phyloP scores from a whole-genome alignment of 768 basidiomycete genomes.

The Pleurotus tuber-regium region DNA sequence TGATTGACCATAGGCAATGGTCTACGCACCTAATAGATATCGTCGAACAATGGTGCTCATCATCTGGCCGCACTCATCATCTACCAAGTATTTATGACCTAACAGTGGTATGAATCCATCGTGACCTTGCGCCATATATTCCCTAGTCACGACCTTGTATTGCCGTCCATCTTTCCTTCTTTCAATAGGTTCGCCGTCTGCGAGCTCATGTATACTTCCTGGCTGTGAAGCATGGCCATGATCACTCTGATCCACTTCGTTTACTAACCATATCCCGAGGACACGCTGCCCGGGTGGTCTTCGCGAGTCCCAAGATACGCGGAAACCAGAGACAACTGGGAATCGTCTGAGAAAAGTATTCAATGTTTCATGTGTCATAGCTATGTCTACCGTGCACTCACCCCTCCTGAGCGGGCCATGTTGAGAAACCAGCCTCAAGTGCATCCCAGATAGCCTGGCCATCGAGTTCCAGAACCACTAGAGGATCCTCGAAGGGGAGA shows the following conservation, averaged over 20 bases:
- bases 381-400: no score
- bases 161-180: conserved; percentile 50
- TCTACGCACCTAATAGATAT: conserved; percentile 69
- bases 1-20: background rate
- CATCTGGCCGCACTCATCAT: conserved; percentile 79
- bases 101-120: conserved; percentile 77
- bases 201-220: conserved; percentile 23
- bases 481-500: conserved; percentile 83
- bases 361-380: background rate
- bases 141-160: conserved; percentile 82
- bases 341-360: conserved; percentile 59
- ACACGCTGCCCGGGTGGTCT: conserved; percentile 70
- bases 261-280: conserved; percentile 63
- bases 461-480: conserved; percentile 78
- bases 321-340: conserved; percentile 82
- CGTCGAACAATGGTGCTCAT: conserved; percentile 79
- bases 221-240: conserved; percentile 16
- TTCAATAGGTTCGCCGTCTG: conserved; percentile 52
- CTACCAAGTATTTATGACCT: conserved; percentile 66
- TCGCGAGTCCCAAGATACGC: conserved; percentile 84
- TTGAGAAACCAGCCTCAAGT: conserved; percentile 67
- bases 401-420: conserved; percentile 93
- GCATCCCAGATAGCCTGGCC: conserved; percentile 80
- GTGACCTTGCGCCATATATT: conserved; percentile 83
- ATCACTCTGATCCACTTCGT: conserved; percentile 33